phyloP scores from a whole-genome alignment of 306 rosid species.

The Trifolium pratense region DNA sequence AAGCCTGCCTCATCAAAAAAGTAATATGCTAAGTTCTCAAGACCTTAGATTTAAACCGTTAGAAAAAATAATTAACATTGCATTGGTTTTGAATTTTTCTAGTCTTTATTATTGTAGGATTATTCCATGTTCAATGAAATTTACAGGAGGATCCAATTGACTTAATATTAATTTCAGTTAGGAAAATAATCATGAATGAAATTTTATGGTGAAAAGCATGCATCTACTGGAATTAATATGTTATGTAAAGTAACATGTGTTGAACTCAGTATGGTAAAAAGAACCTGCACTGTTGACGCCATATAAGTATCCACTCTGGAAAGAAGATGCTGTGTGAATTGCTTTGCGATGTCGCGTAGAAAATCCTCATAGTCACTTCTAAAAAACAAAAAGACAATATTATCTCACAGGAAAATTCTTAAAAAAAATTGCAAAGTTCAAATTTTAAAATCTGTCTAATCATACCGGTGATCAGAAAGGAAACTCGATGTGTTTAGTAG shows the following conservation, averaged over 20 bases:
- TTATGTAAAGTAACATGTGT: constrained; percentile 1
- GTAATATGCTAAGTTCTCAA: constrained; percentile 36
- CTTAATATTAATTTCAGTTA: constrained; percentile 15
- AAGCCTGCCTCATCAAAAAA: constrained; percentile 74
- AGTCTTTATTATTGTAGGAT: constrained; percentile 5
- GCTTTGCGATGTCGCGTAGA: constrained; percentile 80
- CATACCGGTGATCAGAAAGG: constrained; percentile 89
- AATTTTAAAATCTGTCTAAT: constrained; percentile 21
- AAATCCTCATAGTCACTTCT: constrained; percentile 87
- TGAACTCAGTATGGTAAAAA: constrained; percentile 5
- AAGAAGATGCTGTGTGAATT: constrained; percentile 71
- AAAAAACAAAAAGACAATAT: constrained; percentile 34
- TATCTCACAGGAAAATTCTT: constrained; percentile 13
- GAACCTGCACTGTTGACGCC: constrained; percentile 85
- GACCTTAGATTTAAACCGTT: constrained; percentile 23
- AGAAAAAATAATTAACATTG: constrained; percentile 32
- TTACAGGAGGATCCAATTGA: constrained; percentile 15
- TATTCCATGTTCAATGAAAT: constrained; percentile 22
- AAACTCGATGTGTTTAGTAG: constrained; percentile 67
- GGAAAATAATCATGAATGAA: not conserved
- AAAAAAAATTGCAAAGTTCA: constrained; percentile 33
- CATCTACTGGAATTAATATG: constrained; percentile 27
- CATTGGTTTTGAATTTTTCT: constrained; percentile 17
- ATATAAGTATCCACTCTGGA: constrained; percentile 81
- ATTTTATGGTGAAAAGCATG: constrained; percentile 23